Percentiles rank a stretch among this genome's conserved stretches.
phyloP scores from a whole-genome alignment of 768 basidiomycete species.

The Multifurca ochricompacta region DNA sequence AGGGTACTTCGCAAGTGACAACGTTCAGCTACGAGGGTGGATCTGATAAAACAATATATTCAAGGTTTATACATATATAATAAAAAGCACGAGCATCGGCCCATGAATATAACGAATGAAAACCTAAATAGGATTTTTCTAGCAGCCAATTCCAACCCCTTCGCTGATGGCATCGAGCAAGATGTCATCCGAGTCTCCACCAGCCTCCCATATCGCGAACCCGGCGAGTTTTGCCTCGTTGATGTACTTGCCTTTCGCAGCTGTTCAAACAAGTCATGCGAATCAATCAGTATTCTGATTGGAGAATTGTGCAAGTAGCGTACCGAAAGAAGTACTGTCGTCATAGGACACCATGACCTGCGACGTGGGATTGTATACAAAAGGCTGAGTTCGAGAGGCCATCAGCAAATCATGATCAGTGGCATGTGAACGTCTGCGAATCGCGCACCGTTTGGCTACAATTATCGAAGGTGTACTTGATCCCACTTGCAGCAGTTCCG shows the following conservation, averaged over 20 bases:
- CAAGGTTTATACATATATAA: no score
- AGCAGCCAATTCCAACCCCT: background rate
- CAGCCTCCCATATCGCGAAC: slow-evolving; percentile 38
- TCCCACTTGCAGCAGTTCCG: slow-evolving; percentile 28
- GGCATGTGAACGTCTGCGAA: slow-evolving; percentile 21
- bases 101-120: no score
- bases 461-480: slow-evolving; percentile 47
- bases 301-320: background rate
- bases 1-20: no score
- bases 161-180: slow-evolving; percentile 28
- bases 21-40: no score
- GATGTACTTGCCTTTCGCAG: slow-evolving; percentile 38
- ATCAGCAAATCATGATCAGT: background rate
- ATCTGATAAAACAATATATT: no score
- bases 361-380: slow-evolving; percentile 48
- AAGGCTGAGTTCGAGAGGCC: slow-evolving; percentile 41
- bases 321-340: slow-evolving; percentile 45
- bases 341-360: slow-evolving; percentile 62
- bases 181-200: slow-evolving; percentile 34
- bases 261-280: slow-evolving; percentile 12
- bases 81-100: no score
- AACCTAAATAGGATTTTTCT: no score
- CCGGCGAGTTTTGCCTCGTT: slow-evolving; percentile 28
- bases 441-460: slow-evolving; percentile 64
- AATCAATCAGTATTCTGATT: background rate